Base-by-base conservation (phyloP, 148 eudicot species). In the Chenopodium suecicum region DNA sequence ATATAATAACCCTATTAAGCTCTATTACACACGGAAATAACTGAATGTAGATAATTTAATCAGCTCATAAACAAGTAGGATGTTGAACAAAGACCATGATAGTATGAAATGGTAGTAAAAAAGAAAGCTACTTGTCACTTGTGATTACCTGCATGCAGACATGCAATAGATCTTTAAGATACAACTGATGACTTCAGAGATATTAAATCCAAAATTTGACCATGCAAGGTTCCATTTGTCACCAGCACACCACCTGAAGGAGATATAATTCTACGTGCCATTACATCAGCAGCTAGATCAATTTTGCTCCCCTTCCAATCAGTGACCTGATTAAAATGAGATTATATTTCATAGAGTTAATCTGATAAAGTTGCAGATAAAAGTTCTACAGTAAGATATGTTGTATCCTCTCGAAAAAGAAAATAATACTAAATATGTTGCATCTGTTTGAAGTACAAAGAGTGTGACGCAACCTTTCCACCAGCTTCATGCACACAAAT, bases 401-500 rank as follows among this genome's bases (percentile, higher is more conserved):
- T 56, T 56, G 62, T 5, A 56, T 56, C 22, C 62, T 16, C 62
- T 56, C 1, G 7, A 56, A 56, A 56, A 56, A 56, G 22, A 5
- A 13, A 3, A 14, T 2, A 14, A 20, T 73, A 56, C 20, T 72
- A 56, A 17, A 56, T 17, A 16, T 3, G n/a, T 56, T 56, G 63
- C n/a, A 74, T 50, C 62, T 48, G 52, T 14, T 47, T 47, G 76
- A 47, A 73, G 31, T 25, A 48, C 62, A 52, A 50, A 37, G 58
- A 46, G 25, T 23, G 77, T 75, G 68, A 75, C 25, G 62, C 86
- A 80, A 94, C 99, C 99, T 90, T 88, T 80, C 99, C 99, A 25
- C 99, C 98, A 19, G 99, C 98, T 89, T 96, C 99, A 75, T 85
- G 92, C 80, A 96, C 94, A 79, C 99, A 96, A 78, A 96, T 92